Conservation (phyloP, 192 early-diverging fungal genomes). For the Rhizophagus clarus region DNA sequence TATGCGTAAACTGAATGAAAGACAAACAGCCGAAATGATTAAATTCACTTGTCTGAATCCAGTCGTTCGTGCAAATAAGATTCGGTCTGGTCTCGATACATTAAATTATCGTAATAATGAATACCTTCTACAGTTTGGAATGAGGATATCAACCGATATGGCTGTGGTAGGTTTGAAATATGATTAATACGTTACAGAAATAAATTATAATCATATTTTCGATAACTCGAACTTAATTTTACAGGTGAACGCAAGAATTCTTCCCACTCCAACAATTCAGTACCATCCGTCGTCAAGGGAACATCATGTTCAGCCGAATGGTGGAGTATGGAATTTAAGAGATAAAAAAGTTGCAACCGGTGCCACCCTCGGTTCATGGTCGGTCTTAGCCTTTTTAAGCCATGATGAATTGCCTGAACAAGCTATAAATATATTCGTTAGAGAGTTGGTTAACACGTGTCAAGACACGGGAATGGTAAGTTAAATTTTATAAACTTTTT, state of each 20-base stretch:
- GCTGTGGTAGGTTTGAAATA: conserved; percentile 46
- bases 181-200: conserved; percentile 33
- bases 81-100: conserved; percentile 66
- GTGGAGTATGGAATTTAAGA: conserved; percentile 87
- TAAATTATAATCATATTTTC: conserved; percentile 19
- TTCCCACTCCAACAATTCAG: conserved; percentile 77
- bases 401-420: too few relatives aligned
- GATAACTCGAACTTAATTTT: neutral
- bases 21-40: conserved; percentile 94
- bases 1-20: conserved; percentile 79
- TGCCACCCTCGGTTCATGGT: conserved; percentile 75
- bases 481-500: too few relatives aligned
- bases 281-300: conserved; percentile 56
- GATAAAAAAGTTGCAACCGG: conserved; percentile 80
- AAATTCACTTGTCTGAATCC: conserved; percentile 87
- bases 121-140: conserved; percentile 74
- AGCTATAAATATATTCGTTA: too few relatives aligned
- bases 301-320: conserved; percentile 51
- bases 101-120: conserved; percentile 69
- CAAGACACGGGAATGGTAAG: too few relatives aligned
- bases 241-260: conserved; percentile 57
- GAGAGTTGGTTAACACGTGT: too few relatives aligned
- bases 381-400: conserved; percentile 68
- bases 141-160: conserved; percentile 68
- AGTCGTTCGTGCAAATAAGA: conserved; percentile 78